These are phyloP conservation scores for Physaria fendleri DNA, from an alignment of 345 rosid species.

Conservation along the genomic window DNA sequence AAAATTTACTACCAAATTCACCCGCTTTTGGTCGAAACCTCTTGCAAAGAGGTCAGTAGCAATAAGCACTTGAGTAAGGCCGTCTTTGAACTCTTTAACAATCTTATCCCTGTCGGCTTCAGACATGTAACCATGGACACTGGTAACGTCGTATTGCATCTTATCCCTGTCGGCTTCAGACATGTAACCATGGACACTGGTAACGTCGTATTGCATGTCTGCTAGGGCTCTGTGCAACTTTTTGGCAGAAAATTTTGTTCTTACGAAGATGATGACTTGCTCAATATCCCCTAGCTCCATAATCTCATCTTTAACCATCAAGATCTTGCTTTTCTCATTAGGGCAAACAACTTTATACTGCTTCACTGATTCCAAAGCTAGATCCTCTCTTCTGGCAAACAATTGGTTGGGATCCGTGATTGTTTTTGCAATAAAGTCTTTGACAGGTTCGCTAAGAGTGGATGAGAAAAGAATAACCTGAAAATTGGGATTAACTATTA, in stretches of 20 bases:
- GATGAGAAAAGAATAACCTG: constrained; percentile 95
- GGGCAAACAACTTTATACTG: constrained; percentile 89
- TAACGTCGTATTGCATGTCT: constrained; percentile 71
- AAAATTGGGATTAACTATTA: no score
- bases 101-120: constrained; percentile 75
- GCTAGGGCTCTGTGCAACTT: constrained; percentile 57
- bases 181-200: constrained; percentile 71
- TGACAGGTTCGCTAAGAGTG: constrained; percentile 76
- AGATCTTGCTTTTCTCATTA: constrained; percentile 62
- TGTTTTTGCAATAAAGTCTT: constrained; percentile 56
- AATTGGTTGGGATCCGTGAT: constrained; percentile 76
- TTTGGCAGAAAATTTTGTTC: constrained; percentile 52
- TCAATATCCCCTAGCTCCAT: constrained; percentile 84
- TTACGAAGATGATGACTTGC: constrained; percentile 79
- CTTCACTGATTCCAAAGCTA: constrained; percentile 76
- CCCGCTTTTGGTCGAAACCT: no score
- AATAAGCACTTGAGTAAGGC: no score
- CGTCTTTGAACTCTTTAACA: constrained; percentile 80
- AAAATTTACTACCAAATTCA: no score
- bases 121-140: constrained; percentile 60
- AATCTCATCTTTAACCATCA: constrained; percentile 70
- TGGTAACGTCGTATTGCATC: constrained; percentile 83
- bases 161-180: constrained; percentile 63
- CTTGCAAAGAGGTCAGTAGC: no score
- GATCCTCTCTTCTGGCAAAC: constrained; percentile 84